These are phyloP conservation scores for Nemophila menziesii DNA, from an alignment of 257 asterid species.

Conservation along the genomic window DNA sequence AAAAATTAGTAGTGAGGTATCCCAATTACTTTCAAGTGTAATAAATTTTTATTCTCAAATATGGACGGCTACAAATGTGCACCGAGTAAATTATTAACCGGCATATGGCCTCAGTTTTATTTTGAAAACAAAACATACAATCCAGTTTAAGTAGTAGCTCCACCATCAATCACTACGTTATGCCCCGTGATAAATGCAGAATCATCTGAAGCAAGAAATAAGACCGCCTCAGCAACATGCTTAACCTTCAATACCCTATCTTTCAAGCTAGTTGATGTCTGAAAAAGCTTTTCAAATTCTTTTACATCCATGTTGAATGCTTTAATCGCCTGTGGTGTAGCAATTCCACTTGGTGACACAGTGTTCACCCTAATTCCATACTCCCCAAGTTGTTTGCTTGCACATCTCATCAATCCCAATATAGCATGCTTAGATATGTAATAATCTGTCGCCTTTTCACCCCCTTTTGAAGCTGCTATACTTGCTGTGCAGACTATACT, in stretches of 20 bases:
- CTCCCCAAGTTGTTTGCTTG: slow-evolving; percentile 41
- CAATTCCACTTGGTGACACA: slow-evolving; percentile 47
- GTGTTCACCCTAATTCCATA: slow-evolving; percentile 54
- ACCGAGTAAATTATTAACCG: no score
- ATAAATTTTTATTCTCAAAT: no score
- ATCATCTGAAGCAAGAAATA: slow-evolving; percentile 55
- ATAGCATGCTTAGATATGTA: slow-evolving; percentile 50
- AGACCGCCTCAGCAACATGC: slow-evolving; percentile 44
- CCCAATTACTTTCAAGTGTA: no score
- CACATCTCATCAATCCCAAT: slow-evolving; percentile 41
- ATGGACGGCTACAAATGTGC: no score
- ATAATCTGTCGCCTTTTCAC: slow-evolving; percentile 44
- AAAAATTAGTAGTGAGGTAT: no score
- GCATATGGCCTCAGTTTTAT: no score
- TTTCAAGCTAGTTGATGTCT: slow-evolving; percentile 26
- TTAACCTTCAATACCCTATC: slow-evolving; percentile 30
- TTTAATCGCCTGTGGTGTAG: slow-evolving; percentile 38
- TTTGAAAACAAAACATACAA: no score
- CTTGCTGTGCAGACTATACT: slow-evolving; percentile 59
- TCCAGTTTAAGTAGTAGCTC: no score
- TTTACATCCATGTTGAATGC: slow-evolving; percentile 20
- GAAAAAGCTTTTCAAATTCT: slow-evolving; percentile 21
- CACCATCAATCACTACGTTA: slow-evolving; percentile 60
- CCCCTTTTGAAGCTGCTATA: slow-evolving; percentile 39
- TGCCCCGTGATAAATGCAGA: slow-evolving; percentile 58